Base-by-base conservation (phyloP, 2,329 filamentous ascomycete species). In the Nothopassalora personata region DNA sequence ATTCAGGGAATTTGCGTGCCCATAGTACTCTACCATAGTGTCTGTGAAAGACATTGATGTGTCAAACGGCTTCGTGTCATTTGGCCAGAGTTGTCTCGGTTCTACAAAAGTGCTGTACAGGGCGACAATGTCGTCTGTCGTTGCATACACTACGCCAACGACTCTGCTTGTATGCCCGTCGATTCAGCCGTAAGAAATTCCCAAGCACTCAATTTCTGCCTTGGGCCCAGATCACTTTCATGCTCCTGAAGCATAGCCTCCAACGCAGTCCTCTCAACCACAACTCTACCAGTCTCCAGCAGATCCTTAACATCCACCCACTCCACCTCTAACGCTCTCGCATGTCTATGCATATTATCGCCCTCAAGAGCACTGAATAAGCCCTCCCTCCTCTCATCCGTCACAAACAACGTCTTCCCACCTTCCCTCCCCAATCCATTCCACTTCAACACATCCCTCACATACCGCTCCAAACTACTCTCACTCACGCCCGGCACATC, bases 251-350 rank as follows among this genome's bases (percentile, higher is more conserved):
- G 81, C 72, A 97, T 85, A 72, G 84, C 81, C 73, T 86, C 82
- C 70, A 99, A 80, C 36, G 93, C 93, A 46, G 79, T 77, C 73
- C 88, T 85, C 82, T 99, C 94, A 69, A 99, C 85, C 60, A 99
- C 86, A 61, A 99, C 79, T 69, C 91, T 86, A 56, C 89, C 89
- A 56, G 87, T 86, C 78, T 94, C 90, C 66, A 99, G 77, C 64
- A 99, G 76, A 73, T 97, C 90, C 83, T 97, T 99, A 63, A 99
- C 91, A 75, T 97, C 94, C 36, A 99, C 90, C 63, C 96, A 88
- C n/a, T 82, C 78, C 60, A 87, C 79, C 58, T 84, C 82, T 66
- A 91, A 78, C 8, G 87, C 87, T 57, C 85, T 83, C 19, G 89
- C 90, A 62, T 91, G 83, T 56, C 69, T 83, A 78, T 8, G 82